These are phyloP conservation scores for Chaetomiaceae sp. DNA, from an alignment of 2,329 filamentous ascomycete genomes.

Conservation along the genomic window DNA sequence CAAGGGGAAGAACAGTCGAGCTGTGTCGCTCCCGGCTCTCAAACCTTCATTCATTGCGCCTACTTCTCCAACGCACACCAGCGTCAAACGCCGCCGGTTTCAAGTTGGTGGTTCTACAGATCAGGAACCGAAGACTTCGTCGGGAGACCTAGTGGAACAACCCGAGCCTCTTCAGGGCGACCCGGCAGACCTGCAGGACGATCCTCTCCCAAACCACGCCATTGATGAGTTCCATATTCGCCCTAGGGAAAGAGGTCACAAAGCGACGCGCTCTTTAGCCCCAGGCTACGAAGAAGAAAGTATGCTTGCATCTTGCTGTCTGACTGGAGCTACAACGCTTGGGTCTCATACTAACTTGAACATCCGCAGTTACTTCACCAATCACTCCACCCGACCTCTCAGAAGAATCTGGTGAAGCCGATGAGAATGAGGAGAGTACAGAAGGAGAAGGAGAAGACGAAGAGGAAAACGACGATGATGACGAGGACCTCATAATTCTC, in stretches of 20 bases:
- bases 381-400: background rate
- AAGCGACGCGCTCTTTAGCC: background rate
- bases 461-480: constrained; percentile 7
- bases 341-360: background rate
- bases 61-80: background rate
- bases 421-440: background rate
- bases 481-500: constrained; percentile 1
- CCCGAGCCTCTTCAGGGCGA: background rate
- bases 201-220: too few species aligned
- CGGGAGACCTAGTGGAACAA: background rate
- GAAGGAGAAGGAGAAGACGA: background rate
- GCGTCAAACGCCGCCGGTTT: background rate
- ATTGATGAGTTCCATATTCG: background rate
- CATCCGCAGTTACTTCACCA: background rate
- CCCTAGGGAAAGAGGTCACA: background rate
- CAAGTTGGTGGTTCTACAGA: background rate
- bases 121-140: background rate
- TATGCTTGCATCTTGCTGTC: background rate
- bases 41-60: background rate
- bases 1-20: constrained; percentile 4
- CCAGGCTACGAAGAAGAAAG: background rate
- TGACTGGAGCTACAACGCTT: background rate
- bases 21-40: constrained; percentile 8
- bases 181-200: background rate
- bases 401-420: background rate